These are phyloP conservation scores for Tolypocladium guangdongense DNA, from an alignment of 2,329 filamentous ascomycete genomes.

Conservation along the genomic window DNA sequence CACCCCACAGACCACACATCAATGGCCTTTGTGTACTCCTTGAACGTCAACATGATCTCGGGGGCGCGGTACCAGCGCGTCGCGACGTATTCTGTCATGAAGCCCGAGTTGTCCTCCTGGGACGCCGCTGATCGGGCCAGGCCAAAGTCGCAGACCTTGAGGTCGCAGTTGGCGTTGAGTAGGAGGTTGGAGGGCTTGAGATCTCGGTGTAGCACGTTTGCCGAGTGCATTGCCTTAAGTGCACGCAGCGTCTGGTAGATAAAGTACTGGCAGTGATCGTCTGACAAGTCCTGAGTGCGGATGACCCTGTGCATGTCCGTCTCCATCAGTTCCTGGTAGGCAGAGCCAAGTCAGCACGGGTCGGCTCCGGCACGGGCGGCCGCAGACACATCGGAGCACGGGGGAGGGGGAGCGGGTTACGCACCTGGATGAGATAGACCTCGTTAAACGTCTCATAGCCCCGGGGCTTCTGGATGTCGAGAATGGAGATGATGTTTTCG, in stretches of 20 bases:
- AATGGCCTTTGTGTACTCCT: conserved; percentile 99
- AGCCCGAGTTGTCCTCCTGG: conserved; percentile 98
- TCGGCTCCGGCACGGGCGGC: background rate
- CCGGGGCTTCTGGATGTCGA: conserved; percentile 96
- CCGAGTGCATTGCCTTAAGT: conserved; percentile 98
- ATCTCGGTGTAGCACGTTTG: conserved; percentile 94
- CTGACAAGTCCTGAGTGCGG: conserved; percentile 93
- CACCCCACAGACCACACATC: conserved; percentile 99
- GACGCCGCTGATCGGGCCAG: conserved; percentile 91
- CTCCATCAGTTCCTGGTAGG: conserved; percentile 83
- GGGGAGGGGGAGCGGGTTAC: conserved; percentile 7
- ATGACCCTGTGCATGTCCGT: conserved; percentile 99
- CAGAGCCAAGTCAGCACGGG: background rate
- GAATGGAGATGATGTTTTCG: conserved; percentile 98
- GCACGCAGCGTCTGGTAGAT: conserved; percentile 98
- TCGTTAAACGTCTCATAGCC: conserved; percentile 95
- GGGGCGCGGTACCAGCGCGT: conserved; percentile 98
- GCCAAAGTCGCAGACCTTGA: conserved; percentile 98
- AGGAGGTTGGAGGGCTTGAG: conserved; percentile 95
- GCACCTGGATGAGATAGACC: conserved; percentile 95
- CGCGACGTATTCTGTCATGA: conserved; percentile 99
- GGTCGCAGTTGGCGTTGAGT: conserved; percentile 95
- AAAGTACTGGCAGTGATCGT: conserved; percentile 99
- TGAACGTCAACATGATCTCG: conserved; percentile 99
- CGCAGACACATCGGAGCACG: background rate